Base-by-base conservation (phyloP, 1,284 basidiomycete species). In the Anthracocystis walkeri region DNA sequence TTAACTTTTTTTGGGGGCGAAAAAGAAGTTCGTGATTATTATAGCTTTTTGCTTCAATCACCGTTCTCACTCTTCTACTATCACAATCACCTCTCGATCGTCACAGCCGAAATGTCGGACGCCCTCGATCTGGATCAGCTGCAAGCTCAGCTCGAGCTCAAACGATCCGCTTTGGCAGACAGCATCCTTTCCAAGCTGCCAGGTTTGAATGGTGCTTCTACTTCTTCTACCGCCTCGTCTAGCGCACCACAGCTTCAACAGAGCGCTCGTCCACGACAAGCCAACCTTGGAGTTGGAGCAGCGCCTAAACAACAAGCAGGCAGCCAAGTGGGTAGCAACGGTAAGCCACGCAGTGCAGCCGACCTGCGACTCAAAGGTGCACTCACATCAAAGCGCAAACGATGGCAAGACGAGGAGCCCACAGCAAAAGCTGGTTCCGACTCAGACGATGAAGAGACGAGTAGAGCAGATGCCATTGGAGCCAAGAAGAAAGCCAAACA, bases 121-220 rank as follows among this genome's bases (percentile, higher is more conserved):
- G 27, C 58, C 10, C 61, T 79, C 40, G 82, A 83, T 45, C 56
- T 82, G 29, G 58, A 66, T 12, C 76, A 70, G 56, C 70, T 83
- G 18, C 81, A 81, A 68, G 77, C 76, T 25, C 77, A 82, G 73
- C 66, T 84, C 48, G 77, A 80, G 59, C 69, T 77, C 48, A 68
- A 79, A 31, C 78, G 80, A 25, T 73, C 80, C 1, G 70, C 67
- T 20, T 64, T 84, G 25, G 77, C 81, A 8, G 77, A 82, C 21
- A 68, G 75, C 45, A 84, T 84, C 41, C 58, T 82, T 4, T 64
- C 75, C 52, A 75, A 77, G 44, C 65, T 82, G 11, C 77, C 79
- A 4, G 48, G 45, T 8, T 44, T 68, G 0, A 38, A 41, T 11
- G 54, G 51, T 21, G 27, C 65, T 2, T 59, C 66, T 25, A 20